A percentile compares a stretch with the other conserved stretches of the same genome.
These are phyloP conservation scores for Entonaema liquescens DNA, from an alignment of 495 filamentous ascomycete genomes.

Conservation along the genomic window DNA sequence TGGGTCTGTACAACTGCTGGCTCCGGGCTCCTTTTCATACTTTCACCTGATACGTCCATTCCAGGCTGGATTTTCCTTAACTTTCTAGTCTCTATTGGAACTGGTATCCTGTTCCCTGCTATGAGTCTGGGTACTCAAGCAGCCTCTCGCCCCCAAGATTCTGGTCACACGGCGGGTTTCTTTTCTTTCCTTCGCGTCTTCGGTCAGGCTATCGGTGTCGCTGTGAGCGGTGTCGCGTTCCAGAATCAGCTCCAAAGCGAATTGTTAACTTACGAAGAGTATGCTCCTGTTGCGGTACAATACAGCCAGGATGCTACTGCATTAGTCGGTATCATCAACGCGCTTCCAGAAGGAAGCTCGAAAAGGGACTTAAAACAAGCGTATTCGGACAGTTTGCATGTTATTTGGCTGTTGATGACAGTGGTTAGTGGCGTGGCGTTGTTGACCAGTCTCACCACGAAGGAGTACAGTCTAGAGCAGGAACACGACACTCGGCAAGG, in stretches of 20 bases:
- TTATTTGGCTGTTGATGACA: constrained; percentile 14
- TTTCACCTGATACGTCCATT: not conserved
- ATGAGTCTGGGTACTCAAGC: constrained; percentile 4
- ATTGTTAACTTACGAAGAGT: not conserved
- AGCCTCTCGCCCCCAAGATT: constrained; percentile 2
- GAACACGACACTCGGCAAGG: constrained; percentile 8
- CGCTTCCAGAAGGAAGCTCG: not conserved
- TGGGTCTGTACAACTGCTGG: constrained; percentile 4
- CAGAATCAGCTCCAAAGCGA: constrained; percentile 12
- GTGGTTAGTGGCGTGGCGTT: constrained; percentile 8
- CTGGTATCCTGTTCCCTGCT: not conserved
- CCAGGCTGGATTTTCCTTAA: constrained; percentile 6
- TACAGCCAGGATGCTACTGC: constrained; percentile 5
- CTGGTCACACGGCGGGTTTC: constrained; percentile 5
- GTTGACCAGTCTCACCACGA: constrained; percentile 4
- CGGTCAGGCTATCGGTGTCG: constrained; percentile 7
- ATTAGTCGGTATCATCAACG: not conserved
- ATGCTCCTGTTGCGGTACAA: constrained; percentile 1
- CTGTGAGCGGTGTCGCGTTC: constrained; percentile 11
- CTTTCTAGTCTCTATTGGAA: constrained; percentile 1
- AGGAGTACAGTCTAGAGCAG: constrained; percentile 15
- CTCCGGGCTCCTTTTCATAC: not conserved
- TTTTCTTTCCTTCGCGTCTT: constrained; percentile 17
- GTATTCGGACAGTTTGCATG: constrained; percentile 9
- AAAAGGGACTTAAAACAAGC: constrained; percentile 5